Evolutionary conservation across 2,329 filamentous ascomycete genomes (phyloP).

Genomic region (Pseudomassariella vexata): DNA sequence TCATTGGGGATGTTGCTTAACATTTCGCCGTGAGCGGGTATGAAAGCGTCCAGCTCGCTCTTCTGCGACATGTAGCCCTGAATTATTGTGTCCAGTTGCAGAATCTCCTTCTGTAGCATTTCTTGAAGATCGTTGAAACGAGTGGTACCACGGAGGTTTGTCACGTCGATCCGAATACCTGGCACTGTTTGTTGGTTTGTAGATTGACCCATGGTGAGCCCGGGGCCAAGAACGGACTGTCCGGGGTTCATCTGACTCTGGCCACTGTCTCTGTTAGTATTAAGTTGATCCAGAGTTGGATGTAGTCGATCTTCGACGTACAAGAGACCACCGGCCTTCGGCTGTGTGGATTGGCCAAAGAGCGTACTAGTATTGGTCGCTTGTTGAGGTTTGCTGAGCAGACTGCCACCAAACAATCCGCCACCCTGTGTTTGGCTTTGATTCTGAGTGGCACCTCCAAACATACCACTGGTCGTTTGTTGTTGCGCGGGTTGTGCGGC

Average conservation of each 20-base stretch:
- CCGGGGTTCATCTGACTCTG: constrained; percentile 3
- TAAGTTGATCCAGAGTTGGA: too few species aligned
- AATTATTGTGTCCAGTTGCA: constrained; percentile 73
- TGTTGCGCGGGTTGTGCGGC: constrained; percentile 12
- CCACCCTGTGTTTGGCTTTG: constrained; percentile 1
- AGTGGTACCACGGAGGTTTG: constrained; percentile 77
- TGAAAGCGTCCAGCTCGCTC: constrained; percentile 67
- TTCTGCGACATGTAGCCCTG: constrained; percentile 73
- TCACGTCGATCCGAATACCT: constrained; percentile 72
- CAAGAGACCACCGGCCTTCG: constrained; percentile 6
- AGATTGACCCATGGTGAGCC: constrained; percentile 43
- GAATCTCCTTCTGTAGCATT: constrained; percentile 72
- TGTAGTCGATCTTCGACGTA: too few species aligned
- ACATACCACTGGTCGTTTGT: constrained; percentile 19
- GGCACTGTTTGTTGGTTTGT: constrained; percentile 51
- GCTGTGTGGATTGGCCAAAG: constrained; percentile 12
- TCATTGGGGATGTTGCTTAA: constrained; percentile 42
- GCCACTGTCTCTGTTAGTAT: too few species aligned
- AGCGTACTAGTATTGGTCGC: too few species aligned
- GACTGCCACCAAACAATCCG: constrained; percentile 4
- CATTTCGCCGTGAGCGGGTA: constrained; percentile 50
- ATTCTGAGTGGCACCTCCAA: constrained; percentile 13
- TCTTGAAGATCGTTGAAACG: constrained; percentile 88
- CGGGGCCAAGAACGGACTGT: constrained; percentile 18
- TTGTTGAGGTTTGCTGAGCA: too few species aligned